These are phyloP conservation scores for Albatrellus ellisii DNA, from an alignment of 768 basidiomycete species.

Conservation along the genomic window DNA sequence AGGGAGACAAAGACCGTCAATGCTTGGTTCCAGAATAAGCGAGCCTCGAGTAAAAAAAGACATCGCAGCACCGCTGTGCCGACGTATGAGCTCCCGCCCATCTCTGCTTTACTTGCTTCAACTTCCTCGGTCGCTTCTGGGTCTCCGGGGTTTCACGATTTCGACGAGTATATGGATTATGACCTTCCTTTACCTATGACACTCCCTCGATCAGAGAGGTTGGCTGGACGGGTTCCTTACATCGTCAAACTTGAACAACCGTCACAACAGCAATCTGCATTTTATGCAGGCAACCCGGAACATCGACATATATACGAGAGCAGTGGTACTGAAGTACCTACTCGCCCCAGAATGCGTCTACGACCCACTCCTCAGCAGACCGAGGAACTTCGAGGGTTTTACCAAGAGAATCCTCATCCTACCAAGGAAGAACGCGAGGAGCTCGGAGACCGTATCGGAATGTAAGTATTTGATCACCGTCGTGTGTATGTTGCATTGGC, in stretches of 20 bases:
- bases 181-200: conserved; percentile 20
- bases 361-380: conserved; percentile 52
- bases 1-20: conserved; percentile 82
- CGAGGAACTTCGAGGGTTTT: conserved; percentile 56
- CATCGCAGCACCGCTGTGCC: conserved; percentile 19
- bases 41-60: conserved; percentile 69
- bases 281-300: conserved; percentile 36
- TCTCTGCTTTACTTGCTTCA: conserved; percentile 22
- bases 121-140: conserved; percentile 26
- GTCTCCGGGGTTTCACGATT: conserved; percentile 22
- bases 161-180: conserved; percentile 36
- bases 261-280: conserved; percentile 23
- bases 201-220: conserved; percentile 13
- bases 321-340: conserved; percentile 24
- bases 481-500: conserved; percentile 2
- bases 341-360: conserved; percentile 45
- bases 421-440: conserved; percentile 51
- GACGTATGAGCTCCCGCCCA: conserved; percentile 19
- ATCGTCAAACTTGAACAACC: conserved; percentile 19
- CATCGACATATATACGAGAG: conserved; percentile 37
- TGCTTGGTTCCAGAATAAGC: conserved; percentile 82
- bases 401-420: conserved; percentile 53
- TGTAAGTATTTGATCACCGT: conserved; percentile 34
- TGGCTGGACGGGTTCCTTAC: conserved; percentile 17
- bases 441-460: conserved; percentile 57